These are phyloP conservation scores for Capsella rubella DNA, from an alignment of 441 rosid species.

Conservation along the genomic window DNA sequence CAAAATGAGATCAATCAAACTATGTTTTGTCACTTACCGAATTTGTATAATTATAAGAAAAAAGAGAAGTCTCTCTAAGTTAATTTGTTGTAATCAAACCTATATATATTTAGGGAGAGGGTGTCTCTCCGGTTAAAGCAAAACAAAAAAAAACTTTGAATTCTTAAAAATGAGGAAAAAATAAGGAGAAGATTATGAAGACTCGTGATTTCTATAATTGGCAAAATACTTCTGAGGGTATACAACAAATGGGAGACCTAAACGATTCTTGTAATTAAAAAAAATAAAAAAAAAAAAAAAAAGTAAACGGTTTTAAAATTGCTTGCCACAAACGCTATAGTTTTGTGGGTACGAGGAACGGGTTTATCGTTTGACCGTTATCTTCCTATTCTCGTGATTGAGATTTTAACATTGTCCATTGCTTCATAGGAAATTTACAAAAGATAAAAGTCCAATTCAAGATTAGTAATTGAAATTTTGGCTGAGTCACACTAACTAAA, in stretches of 20 bases:
- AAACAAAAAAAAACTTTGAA: conserved; percentile 27
- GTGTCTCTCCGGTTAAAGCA: conserved; percentile 34
- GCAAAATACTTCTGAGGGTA: conserved; percentile 20
- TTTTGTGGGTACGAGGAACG: conserved; percentile 40
- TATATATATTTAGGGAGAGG: conserved; percentile 38
- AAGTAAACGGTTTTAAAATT: conserved; percentile 42
- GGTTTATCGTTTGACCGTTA: conserved; percentile 41
- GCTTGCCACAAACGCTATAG: conserved; percentile 44
- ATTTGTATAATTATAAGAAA: not conserved
- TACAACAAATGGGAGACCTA: not conserved
- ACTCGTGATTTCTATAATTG: conserved; percentile 38
- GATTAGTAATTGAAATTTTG: not conserved
- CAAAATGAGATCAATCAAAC: conserved; percentile 27
- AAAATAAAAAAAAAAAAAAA: not conserved
- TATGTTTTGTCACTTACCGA: not conserved
- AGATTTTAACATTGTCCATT: not conserved
- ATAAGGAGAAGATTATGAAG: conserved; percentile 18
- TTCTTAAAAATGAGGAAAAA: conserved; percentile 1
- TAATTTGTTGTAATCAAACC: conserved; percentile 24
- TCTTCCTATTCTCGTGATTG: conserved; percentile 8
- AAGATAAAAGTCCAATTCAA: not conserved
- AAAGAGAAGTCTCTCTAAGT: too few species aligned
- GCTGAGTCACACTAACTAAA: not conserved
- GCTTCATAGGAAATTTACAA: conserved; percentile 23
- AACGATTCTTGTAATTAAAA: not conserved